Conservation (phyloP, 441 rosid genomes). For the Populus hybrid region DNA sequence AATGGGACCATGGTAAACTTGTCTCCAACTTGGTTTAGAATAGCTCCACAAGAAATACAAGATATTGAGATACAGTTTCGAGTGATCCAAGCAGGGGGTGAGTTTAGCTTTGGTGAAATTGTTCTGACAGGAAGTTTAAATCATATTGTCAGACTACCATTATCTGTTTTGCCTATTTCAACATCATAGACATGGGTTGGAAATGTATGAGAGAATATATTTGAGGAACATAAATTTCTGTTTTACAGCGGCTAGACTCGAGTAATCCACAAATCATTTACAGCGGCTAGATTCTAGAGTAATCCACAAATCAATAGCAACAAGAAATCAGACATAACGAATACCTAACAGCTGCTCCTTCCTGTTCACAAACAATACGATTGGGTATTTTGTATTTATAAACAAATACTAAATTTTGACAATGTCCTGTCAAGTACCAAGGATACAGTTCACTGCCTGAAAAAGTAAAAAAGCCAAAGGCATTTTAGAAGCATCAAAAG, state of each 20-base stretch:
- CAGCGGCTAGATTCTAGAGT: not conserved
- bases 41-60: conserved; percentile 48
- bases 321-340: too few relatives aligned
- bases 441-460: not conserved
- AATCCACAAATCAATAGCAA: not conserved
- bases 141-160: conserved; percentile 65
- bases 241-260: not conserved
- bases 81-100: conserved; percentile 34
- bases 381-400: not conserved
- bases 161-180: conserved; percentile 52
- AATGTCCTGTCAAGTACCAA: not conserved
- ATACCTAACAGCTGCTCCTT: too few relatives aligned
- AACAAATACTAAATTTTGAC: not conserved
- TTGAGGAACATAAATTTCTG: not conserved
- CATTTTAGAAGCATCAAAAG: not conserved
- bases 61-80: conserved; percentile 43
- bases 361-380: not conserved
- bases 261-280: not conserved
- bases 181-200: conserved; percentile 1
- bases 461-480: not conserved
- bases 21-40: conserved; percentile 64
- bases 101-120: conserved; percentile 75
- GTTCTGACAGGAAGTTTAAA: conserved; percentile 68
- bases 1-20: conserved; percentile 58
- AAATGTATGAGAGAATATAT: not conserved